Percentiles rank a stretch among this genome's conserved stretches.
Conservation (phyloP, 345 rosid species). For the thale cress (Arabidopsis thaliana) region DNA sequence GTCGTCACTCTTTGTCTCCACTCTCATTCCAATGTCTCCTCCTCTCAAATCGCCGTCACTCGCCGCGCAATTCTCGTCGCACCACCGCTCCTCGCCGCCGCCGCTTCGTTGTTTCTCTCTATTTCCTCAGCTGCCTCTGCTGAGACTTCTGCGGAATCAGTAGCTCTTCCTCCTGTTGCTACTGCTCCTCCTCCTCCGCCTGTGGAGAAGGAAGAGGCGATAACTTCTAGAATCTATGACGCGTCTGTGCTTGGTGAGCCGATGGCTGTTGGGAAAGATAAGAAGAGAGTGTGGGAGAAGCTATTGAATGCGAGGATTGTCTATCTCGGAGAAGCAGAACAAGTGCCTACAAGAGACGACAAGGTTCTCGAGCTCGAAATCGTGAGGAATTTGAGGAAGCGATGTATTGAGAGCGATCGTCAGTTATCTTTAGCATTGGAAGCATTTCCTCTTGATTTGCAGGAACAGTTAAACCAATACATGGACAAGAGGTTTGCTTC, state of each 20-base stretch:
- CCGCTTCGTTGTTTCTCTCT: conserved; percentile 32
- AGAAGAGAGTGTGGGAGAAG: conserved; percentile 88
- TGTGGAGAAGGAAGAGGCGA: conserved; percentile 46
- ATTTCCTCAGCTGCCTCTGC: conserved; percentile 21
- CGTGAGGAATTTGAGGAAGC: conserved; percentile 62
- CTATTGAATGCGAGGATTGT: conserved; percentile 76
- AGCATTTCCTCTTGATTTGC: conserved; percentile 76
- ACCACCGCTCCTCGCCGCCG: conserved; percentile 42
- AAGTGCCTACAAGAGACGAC: conserved; percentile 81
- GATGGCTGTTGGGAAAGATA: conserved; percentile 82
- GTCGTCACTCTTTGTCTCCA: conserved; percentile 21
- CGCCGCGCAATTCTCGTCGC: conserved; percentile 45
- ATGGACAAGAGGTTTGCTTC: conserved; percentile 61
- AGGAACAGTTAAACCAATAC: conserved; percentile 65
- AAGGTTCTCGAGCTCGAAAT: conserved; percentile 79
- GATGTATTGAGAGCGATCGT: conserved; percentile 62
- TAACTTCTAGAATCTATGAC: conserved; percentile 73
- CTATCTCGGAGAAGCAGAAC: conserved; percentile 89
- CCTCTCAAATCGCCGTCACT: conserved; percentile 15
- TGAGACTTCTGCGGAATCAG: conserved; percentile 23
- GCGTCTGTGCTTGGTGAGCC: conserved; percentile 95
- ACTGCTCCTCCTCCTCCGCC: conserved; percentile 20
- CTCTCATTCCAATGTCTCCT: conserved; percentile 9
- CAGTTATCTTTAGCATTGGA: conserved; percentile 74
- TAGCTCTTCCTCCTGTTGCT: not conserved